Conservation (phyloP, 306 rosid species). For the Castanea crenata region DNA sequence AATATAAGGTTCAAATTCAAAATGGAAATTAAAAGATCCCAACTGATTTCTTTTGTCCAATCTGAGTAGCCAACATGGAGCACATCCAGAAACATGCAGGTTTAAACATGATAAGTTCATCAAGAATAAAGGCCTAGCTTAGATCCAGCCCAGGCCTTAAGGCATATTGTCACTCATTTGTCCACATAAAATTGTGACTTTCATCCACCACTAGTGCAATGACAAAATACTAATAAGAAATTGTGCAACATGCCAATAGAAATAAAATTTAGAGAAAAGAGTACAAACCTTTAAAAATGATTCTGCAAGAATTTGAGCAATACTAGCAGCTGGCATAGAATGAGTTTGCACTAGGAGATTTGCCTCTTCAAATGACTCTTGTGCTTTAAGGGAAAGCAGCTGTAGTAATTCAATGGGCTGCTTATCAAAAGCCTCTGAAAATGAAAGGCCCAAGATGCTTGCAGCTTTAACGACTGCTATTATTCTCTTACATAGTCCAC, state of each 20-base stretch:
- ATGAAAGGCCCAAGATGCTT: slow-evolving; percentile 70
- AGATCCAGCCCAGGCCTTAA: slow-evolving; percentile 12
- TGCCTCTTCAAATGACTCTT: slow-evolving; percentile 97
- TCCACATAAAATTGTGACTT: background rate
- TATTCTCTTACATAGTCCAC: slow-evolving; percentile 84
- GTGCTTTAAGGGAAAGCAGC: slow-evolving; percentile 96
- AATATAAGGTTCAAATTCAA: background rate
- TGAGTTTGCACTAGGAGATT: slow-evolving; percentile 79
- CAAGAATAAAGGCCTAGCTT: background rate
- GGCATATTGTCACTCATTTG: slow-evolving; percentile 17
- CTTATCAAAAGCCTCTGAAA: slow-evolving; percentile 85
- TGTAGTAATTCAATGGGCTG: slow-evolving; percentile 91
- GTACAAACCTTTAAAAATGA: slow-evolving; percentile 85
- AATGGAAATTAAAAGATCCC: slow-evolving; percentile 11
- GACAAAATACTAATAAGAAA: background rate
- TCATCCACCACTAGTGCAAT: background rate
- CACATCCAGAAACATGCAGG: background rate
- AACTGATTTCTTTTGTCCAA: slow-evolving; percentile 4
- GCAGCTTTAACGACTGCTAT: slow-evolving; percentile 89
- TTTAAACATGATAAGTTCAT: background rate
- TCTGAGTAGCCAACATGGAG: background rate
- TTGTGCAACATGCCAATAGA: background rate
- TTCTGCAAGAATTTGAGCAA: slow-evolving; percentile 97
- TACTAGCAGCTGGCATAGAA: slow-evolving; percentile 81
- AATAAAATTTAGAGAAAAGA: slow-evolving; percentile 1